Evolutionary conservation across 2,329 filamentous ascomycete species (phyloP), one percentile per base, ranked within the genome.

Genomic region (Fusarium mexicanum): DNA sequence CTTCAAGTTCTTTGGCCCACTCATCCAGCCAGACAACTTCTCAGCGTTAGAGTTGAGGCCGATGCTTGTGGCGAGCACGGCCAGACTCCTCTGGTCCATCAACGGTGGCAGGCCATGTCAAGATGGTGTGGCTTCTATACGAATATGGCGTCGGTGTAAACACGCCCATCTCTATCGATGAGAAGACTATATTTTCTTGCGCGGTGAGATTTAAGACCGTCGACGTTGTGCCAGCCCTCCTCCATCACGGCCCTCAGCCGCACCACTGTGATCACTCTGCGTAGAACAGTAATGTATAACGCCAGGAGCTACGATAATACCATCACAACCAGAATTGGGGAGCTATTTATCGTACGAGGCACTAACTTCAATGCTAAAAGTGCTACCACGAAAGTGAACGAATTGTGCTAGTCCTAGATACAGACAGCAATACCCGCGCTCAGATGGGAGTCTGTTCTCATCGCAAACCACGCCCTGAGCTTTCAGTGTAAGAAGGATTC

Each of bases 291-390:
- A n/a, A 3, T 2, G 14, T 12, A 17, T 11, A 8, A 20, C 8
- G 2, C 44, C 3, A 26, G 8, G 24, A 7, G 2, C 0, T 47
- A 47, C 5, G 4, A 2, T 5, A 26, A 4, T 0, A 29, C 0
- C 12, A 29, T 22, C 12, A 16, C 24, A 10, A 8, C 24, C 12
- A 20, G 0, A 5, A 20, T 14, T 26, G 0, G 5, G 5, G 0
- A 2, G 4, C 3, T 47, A 0, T 1, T 26, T 3, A 16, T 16
- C 6, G 12, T 5, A 47, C 8, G 8, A 5, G 5, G 24, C 8
- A 29, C 44, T 29, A 20, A 9, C 8, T 3, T 20, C 24, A 20
- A 26, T 46, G 24, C 2, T 0, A 46, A 20, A 13, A 12, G 12
- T 12, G 8, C 12, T 20, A 8, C 2, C 24, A 10, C 44, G 24